phyloP scores from a whole-genome alignment of 345 rosid species.

The Bretschneidera sinensis region DNA sequence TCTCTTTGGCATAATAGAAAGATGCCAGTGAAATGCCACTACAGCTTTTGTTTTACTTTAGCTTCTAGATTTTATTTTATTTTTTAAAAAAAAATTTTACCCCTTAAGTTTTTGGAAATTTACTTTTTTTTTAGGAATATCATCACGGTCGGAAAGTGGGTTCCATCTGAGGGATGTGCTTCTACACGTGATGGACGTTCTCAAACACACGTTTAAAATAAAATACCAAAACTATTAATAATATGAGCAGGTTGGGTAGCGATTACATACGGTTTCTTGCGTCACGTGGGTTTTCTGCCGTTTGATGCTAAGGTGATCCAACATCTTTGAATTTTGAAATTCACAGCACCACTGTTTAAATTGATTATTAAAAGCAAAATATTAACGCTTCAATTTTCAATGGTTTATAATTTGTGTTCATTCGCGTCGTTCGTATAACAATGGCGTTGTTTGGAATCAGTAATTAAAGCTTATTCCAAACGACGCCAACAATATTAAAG shows the following conservation, averaged over 20 bases:
- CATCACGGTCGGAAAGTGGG: conserved; percentile 33
- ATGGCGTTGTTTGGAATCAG: no score
- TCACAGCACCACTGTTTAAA: no score
- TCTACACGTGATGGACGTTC: conserved; percentile 45
- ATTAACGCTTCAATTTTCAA: no score
- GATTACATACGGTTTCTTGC: neutral
- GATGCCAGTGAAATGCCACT: neutral
- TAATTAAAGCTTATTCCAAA: no score
- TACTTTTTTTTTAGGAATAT: conserved; percentile 29
- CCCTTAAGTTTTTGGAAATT: conserved; percentile 6
- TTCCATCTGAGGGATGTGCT: conserved; percentile 37
- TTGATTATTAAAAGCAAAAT: no score
- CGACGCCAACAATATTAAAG: no score
- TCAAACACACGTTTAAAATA: conserved; percentile 28
- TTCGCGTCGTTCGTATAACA: no score
- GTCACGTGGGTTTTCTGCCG: neutral
- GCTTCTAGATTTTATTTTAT: neutral
- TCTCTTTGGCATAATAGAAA: conserved; percentile 3
- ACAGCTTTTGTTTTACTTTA: neutral
- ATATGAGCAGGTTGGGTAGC: neutral
- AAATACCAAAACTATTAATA: no score
- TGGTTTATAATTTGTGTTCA: no score
- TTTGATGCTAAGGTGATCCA: neutral
- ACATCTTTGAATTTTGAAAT: conserved; percentile 17
- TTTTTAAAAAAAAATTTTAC: conserved; percentile 5